A percentile compares a stretch with the other conserved stretches of the same genome.
Evolutionary conservation across 306 rosid genomes (phyloP).

Genomic region (Dryas drummondii): DNA sequence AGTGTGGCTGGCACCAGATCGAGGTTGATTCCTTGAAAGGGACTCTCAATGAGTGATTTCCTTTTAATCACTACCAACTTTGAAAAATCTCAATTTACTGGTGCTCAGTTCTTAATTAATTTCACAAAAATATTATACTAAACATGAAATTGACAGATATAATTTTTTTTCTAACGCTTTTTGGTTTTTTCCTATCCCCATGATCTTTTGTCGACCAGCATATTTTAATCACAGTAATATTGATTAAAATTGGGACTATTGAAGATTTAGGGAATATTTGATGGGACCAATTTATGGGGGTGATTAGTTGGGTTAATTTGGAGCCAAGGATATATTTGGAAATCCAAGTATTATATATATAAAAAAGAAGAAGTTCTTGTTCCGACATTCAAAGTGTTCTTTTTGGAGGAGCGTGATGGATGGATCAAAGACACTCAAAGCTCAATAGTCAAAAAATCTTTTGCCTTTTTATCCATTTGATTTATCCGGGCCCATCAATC

Average conservation of each 20-base stretch:
- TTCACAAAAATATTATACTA: slow-evolving; percentile 9
- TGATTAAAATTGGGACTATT: slow-evolving; percentile 17
- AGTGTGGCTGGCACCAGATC: no score
- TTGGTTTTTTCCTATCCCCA: slow-evolving; percentile 22
- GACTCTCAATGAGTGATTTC: not conserved
- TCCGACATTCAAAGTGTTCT: no score
- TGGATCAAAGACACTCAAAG: no score
- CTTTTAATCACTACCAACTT: not conserved
- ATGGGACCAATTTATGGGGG: slow-evolving; percentile 27
- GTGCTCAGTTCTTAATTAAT: slow-evolving; percentile 7
- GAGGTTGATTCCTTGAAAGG: not conserved
- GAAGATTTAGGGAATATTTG: slow-evolving; percentile 49
- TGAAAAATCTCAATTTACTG: not conserved
- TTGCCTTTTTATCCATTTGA: no score
- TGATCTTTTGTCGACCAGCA: slow-evolving; percentile 41
- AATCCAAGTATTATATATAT: no score
- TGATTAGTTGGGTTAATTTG: not conserved
- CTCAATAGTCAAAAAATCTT: no score
- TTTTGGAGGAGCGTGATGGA: no score
- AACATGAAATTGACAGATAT: slow-evolving; percentile 8
- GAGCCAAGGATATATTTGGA: no score
- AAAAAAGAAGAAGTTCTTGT: no score
- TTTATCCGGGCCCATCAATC: no score
- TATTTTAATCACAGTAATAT: slow-evolving; percentile 10
- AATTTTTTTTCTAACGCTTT: not conserved